Evolutionary conservation across 1,284 basidiomycete genomes (phyloP), one percentile per base, ranked within the genome.

Genomic region (Porphyrellus sp.): DNA sequence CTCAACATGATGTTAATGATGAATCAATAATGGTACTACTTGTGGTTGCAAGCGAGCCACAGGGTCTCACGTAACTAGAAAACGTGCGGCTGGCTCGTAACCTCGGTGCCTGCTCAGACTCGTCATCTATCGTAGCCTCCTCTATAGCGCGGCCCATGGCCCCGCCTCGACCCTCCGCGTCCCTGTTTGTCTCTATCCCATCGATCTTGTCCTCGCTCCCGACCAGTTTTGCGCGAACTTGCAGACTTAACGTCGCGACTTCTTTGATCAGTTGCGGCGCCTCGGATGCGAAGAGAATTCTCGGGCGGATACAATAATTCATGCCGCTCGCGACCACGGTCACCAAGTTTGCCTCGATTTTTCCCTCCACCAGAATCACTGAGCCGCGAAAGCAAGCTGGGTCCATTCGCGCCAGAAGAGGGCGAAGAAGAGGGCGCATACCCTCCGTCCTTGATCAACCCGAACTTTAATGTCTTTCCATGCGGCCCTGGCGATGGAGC

Each of bases 111-210:
- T 40, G n/a, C 12, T 44, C 33, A 44, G 41, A 51, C 31, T 40
- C 21, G 35, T 69, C 55, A 77, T 70, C 73, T 71, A 59, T 64
- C 60, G 64, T 83, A 84, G 40, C 79, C 81, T 44, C 82, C 82
- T 60, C 52, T 77, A 52, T 76, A 74, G n/a, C 70, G 68, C 44
- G 74, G 74, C 13, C 66, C 65, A 28, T 62, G 58, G 18, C 56
- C 58, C 27, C 48, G 53, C 28, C 46, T 47, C 42, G 60, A 37
- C 21, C 59, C 61, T 33, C 57, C 43, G 40, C 62, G 48, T 6
- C 60, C 51, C 28, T 54, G n/a, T 43, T 49, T 60, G 45, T 63
- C 66, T 53, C 65, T 60, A 30, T 59, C 54, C 51, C 63, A 47
- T 51, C 59, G 48, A 21, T 63, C 58, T 45, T 59, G 54, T 33